phyloP scores from a whole-genome alignment of 768 basidiomycete species.

The Mycena latifolia region DNA sequence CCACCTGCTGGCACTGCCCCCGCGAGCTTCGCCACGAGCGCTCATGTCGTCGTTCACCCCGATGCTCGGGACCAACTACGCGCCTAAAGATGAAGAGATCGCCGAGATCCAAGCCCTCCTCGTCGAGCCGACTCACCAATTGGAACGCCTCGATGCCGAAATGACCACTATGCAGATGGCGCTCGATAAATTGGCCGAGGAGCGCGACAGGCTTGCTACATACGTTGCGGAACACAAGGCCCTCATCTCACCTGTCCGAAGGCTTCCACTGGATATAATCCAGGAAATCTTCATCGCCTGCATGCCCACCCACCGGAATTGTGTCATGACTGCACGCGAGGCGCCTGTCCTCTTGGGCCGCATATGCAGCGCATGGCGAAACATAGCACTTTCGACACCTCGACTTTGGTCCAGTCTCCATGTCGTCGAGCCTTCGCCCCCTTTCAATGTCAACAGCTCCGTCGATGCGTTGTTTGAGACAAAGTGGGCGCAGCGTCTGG shows the following conservation, averaged over 20 bases:
- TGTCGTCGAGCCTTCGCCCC: constrained; percentile 1
- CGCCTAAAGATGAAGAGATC: no score
- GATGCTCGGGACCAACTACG: no score
- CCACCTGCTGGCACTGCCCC: no score
- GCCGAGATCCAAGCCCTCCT: no score
- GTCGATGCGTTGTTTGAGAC: background rate
- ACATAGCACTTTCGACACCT: constrained; percentile 40
- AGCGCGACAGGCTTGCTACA: background rate
- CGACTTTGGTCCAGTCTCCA: constrained; percentile 40
- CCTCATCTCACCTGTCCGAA: constrained; percentile 6
- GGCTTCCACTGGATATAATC: no score
- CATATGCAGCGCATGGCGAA: no score
- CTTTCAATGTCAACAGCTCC: background rate
- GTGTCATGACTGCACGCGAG: no score
- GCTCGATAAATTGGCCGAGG: background rate
- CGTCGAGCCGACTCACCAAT: no score
- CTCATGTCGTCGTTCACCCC: background rate
- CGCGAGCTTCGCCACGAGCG: background rate
- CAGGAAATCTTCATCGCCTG: no score
- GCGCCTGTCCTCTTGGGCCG: no score
- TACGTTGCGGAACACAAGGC: background rate
- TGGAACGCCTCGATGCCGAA: no score
- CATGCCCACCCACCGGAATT: no score
- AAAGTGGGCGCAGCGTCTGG: background rate
- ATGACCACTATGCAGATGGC: background rate